A percentile compares a stretch with the other conserved stretches of the same genome.
These are phyloP conservation scores for Incumbomyces delicatus DNA, from an alignment of 2,329 filamentous ascomycete species.

Conservation along the genomic window DNA sequence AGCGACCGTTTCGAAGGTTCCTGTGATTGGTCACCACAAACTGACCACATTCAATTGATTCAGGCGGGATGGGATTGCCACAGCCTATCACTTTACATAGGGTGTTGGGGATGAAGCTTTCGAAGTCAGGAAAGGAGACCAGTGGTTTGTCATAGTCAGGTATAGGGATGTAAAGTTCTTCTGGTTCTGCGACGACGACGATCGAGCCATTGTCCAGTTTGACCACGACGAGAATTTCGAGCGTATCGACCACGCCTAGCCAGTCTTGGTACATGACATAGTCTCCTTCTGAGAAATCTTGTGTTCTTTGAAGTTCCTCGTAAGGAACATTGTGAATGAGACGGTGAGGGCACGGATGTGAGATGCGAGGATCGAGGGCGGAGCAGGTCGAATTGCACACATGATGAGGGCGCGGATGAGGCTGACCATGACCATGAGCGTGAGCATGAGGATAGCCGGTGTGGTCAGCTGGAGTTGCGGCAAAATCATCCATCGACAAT, in stretches of 20 bases:
- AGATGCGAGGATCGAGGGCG: conserved; percentile 11
- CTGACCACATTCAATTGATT: conserved; percentile 27
- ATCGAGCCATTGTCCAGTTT: conserved; percentile 44
- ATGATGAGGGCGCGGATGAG: neutral
- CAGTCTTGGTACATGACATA: conserved; percentile 47
- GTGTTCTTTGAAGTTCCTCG: conserved; percentile 36
- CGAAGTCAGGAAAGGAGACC: conserved; percentile 16
- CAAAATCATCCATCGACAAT: conserved; percentile 7
- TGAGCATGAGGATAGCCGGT: no score
- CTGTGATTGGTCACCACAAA: conserved; percentile 43
- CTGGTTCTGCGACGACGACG: conserved; percentile 41
- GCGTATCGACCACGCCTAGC: conserved; percentile 44
- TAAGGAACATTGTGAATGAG: conserved; percentile 34
- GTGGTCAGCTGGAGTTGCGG: conserved; percentile 1
- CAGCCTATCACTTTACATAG: conserved; percentile 11
- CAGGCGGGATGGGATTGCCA: conserved; percentile 11
- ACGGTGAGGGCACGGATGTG: conserved; percentile 17
- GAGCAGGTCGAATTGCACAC: conserved; percentile 11
- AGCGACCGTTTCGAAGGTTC: conserved; percentile 42
- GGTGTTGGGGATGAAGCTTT: conserved; percentile 11
- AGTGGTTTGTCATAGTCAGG: conserved; percentile 19
- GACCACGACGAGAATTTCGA: conserved; percentile 42
- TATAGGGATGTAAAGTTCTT: conserved; percentile 33
- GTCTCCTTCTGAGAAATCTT: conserved; percentile 41
- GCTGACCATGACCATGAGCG: neutral